Conservation (phyloP, 1,284 basidiomycete genomes). For the Ustilago hordei region DNA sequence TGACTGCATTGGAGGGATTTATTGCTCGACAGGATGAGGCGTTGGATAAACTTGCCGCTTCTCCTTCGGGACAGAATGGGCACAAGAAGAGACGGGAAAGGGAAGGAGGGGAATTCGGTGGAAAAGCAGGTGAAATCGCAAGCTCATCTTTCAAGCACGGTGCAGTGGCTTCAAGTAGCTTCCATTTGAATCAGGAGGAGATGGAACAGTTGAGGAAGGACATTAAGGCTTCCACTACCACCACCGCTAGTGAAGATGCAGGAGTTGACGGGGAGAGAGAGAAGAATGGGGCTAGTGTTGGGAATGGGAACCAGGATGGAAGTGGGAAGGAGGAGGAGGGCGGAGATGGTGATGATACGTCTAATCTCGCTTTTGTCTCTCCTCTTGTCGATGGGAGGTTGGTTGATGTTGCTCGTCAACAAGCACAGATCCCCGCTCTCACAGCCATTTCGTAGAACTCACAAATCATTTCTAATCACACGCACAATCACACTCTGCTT, state of each 20-base stretch:
- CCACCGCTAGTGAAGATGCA: neutral
- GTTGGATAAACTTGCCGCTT: slow-evolving; percentile 1
- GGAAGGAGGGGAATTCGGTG: neutral
- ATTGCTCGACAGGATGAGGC: slow-evolving; percentile 9
- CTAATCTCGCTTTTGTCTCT: slow-evolving; percentile 56
- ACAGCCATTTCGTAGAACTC: neutral
- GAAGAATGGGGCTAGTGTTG: neutral
- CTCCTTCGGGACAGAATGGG: neutral
- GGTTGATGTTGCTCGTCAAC: slow-evolving; percentile 48
- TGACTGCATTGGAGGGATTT: slow-evolving; percentile 18
- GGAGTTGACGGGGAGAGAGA: neutral
- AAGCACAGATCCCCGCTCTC: neutral
- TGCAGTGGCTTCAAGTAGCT: slow-evolving; percentile 15
- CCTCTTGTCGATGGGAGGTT: slow-evolving; percentile 59
- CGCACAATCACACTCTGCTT: neutral
- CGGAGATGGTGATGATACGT: slow-evolving; percentile 22
- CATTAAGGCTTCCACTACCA: slow-evolving; percentile 17
- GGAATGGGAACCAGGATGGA: neutral
- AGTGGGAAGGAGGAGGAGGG: neutral
- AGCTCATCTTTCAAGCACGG: slow-evolving; percentile 24
- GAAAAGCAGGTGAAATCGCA: neutral
- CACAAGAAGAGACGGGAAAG: neutral
- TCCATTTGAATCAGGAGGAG: slow-evolving; percentile 31
- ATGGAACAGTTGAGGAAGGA: slow-evolving; percentile 31
- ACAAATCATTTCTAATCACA: neutral